Percentiles rank a stretch among this genome's conserved stretches.
phyloP scores from a whole-genome alignment of 768 basidiomycete genomes.

The Leccinum barrowsii region DNA sequence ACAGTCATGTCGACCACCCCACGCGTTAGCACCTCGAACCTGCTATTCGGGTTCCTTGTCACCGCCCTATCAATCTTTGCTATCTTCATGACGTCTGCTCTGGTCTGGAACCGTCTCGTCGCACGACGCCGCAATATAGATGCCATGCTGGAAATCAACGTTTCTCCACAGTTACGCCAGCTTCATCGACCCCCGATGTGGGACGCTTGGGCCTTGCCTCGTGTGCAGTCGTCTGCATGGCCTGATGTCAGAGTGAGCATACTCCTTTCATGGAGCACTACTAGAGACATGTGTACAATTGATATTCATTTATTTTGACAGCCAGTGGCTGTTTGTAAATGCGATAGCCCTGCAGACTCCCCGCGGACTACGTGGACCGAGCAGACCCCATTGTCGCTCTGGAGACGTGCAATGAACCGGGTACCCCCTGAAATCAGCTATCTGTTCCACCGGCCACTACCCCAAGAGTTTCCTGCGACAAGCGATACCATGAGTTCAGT shows the following conservation, averaged over 20 bases:
- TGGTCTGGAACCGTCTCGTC: conserved; percentile 34
- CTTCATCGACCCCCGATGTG: conserved; percentile 21
- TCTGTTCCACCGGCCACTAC: conserved; percentile 23
- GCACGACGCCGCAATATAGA: conserved; percentile 28
- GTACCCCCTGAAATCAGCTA: conserved; percentile 28
- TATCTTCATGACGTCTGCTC: conserved; percentile 28
- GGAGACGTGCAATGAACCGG: conserved; percentile 17
- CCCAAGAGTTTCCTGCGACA: neutral
- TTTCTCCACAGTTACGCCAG: neutral
- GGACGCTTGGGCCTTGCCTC: conserved; percentile 19
- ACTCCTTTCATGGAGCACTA: conserved; percentile 18
- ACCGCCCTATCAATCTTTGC: conserved; percentile 30
- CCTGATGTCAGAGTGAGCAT: conserved; percentile 19
- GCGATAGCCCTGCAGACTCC: neutral
- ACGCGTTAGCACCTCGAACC: conserved; percentile 17
- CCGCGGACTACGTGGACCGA: conserved; percentile 1
- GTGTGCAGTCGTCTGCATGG: conserved; percentile 11
- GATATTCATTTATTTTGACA: conserved; percentile 5
- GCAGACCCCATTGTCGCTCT: conserved; percentile 13
- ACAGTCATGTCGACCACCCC: neutral
- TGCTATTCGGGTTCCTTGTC: conserved; percentile 33
- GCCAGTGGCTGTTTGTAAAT: conserved; percentile 24
- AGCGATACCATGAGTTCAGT: neutral
- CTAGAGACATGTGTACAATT: neutral
- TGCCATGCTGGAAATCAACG: conserved; percentile 7